Evolutionary conservation across 2,329 filamentous ascomycete genomes (phyloP).

Genomic region (Nannizzia gypsea): DNA sequence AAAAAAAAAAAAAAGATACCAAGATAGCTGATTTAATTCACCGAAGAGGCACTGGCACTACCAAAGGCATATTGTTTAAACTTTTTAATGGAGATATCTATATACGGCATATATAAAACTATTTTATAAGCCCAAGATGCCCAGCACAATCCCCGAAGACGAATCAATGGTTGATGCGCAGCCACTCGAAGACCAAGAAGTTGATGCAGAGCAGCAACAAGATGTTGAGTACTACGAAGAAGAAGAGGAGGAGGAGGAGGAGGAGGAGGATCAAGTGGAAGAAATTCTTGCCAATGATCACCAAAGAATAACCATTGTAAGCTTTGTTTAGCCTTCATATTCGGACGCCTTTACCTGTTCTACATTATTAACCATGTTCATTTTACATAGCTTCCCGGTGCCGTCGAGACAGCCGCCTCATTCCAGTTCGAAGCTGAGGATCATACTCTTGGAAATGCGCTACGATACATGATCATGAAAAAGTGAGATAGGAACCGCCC

Average conservation of each 20-base stretch:
- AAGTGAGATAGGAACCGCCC: slow-evolving; percentile 53
- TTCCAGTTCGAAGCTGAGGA: slow-evolving; percentile 93
- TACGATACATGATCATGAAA: slow-evolving; percentile 96
- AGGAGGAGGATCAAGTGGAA: slow-evolving; percentile 39
- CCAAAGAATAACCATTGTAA: slow-evolving; percentile 53
- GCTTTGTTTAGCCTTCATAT: too few relatives aligned
- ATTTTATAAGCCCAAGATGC: slow-evolving; percentile 20
- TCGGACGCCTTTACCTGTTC: too few relatives aligned
- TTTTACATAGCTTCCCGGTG: slow-evolving; percentile 59
- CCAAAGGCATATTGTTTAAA: not conserved
- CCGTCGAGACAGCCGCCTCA: slow-evolving; percentile 73
- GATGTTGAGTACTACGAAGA: too few relatives aligned
- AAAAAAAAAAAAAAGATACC: not conserved
- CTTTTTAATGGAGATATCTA: not conserved
- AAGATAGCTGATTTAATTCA: not conserved
- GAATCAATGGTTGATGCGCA: slow-evolving; percentile 33
- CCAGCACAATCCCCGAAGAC: slow-evolving; percentile 29
- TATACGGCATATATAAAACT: not conserved
- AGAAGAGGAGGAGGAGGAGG: slow-evolving; percentile 39
- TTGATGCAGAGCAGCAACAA: slow-evolving; percentile 32
- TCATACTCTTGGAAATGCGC: slow-evolving; percentile 86
- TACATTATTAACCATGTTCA: not conserved
- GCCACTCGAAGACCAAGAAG: slow-evolving; percentile 15
- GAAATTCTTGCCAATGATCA: slow-evolving; percentile 29
- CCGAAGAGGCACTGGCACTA: not conserved